Evolutionary conservation across 495 filamentous ascomycete genomes (phyloP).

Genomic region (Neohortaea acidophila): DNA sequence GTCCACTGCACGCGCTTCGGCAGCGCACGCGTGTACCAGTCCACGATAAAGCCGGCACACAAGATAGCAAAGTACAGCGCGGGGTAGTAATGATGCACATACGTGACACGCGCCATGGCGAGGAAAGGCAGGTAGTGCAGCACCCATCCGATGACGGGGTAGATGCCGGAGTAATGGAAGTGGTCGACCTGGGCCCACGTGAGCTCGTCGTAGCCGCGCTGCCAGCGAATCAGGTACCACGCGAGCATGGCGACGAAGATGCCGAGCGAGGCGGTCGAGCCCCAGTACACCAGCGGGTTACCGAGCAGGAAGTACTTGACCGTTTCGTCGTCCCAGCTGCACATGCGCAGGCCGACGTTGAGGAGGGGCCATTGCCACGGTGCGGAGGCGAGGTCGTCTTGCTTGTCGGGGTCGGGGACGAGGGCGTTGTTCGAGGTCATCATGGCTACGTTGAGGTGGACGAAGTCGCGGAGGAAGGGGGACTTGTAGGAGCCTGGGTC

Average conservation of each 20-base stretch:
- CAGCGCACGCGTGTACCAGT: constrained; percentile 59
- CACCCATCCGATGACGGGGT: constrained; percentile 87
- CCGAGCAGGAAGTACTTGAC: constrained; percentile 98
- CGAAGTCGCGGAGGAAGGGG: constrained; percentile 89
- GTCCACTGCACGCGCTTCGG: constrained; percentile 42
- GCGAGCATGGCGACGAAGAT: constrained; percentile 52
- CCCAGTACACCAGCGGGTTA: constrained; percentile 94
- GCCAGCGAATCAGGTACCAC: constrained; percentile 91
- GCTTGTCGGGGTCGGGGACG: constrained; percentile 95
- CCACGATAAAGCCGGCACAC: constrained; percentile 69
- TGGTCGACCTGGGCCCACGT: constrained; percentile 66
- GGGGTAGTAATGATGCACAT: constrained; percentile 98
- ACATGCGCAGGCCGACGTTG: constrained; percentile 92
- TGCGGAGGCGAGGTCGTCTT: constrained; percentile 89
- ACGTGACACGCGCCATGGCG: constrained; percentile 94
- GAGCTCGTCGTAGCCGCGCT: constrained; percentile 81
- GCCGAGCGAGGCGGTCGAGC: constrained; percentile 62
- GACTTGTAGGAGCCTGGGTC: constrained; percentile 91
- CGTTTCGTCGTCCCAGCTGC: constrained; percentile 88
- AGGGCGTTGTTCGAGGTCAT: constrained; percentile 99
- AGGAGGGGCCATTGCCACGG: constrained; percentile 99
- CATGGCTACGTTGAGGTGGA: constrained; percentile 97
- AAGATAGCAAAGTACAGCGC: constrained; percentile 97
- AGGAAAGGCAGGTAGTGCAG: constrained; percentile 92
- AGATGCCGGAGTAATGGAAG: constrained; percentile 84